phyloP scores from a whole-genome alignment of 495 filamentous ascomycete species.

The Sphaerosporella brunnea region DNA sequence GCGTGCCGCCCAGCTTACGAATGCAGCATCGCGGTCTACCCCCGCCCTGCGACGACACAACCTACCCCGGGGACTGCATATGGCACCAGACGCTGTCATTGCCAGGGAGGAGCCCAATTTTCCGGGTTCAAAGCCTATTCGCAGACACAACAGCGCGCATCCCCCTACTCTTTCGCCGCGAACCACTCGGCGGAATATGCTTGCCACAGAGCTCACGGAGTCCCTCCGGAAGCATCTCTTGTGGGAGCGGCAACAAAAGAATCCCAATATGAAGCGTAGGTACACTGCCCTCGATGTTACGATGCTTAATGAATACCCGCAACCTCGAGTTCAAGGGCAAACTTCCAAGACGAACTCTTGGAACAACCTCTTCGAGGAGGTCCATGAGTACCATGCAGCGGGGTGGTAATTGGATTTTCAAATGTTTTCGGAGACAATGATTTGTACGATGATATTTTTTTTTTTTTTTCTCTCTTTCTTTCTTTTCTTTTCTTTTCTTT shows the following conservation, averaged over 20 bases:
- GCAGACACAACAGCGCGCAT: conserved; percentile 47
- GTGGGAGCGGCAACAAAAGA: conserved; percentile 80
- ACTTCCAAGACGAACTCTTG: conserved; percentile 41
- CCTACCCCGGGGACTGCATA: not conserved
- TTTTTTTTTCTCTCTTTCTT: not conserved
- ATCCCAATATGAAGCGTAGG: conserved; percentile 70
- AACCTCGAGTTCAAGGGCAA: conserved; percentile 25
- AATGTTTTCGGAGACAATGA: too few species aligned
- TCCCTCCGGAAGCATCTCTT: conserved; percentile 62
- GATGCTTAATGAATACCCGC: conserved; percentile 20
- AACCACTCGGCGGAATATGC: conserved; percentile 91
- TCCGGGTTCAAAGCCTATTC: conserved; percentile 71
- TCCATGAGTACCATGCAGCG: conserved; percentile 51
- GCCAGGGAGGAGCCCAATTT: conserved; percentile 33
- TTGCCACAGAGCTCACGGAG: conserved; percentile 77
- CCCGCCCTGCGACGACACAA: conserved; percentile 47
- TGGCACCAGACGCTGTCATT: conserved; percentile 35
- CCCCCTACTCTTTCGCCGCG: conserved; percentile 61
- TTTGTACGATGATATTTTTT: too few species aligned
- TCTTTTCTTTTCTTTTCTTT: not conserved
- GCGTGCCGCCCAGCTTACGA: conserved; percentile 46
- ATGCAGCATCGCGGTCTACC: conserved; percentile 56
- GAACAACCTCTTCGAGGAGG: conserved; percentile 48
- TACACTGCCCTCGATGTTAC: conserved; percentile 48
- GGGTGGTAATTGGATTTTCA: too few species aligned